Base-by-base conservation (phyloP, 78 protist species). In the Tieghemostelium lacteum region DNA sequence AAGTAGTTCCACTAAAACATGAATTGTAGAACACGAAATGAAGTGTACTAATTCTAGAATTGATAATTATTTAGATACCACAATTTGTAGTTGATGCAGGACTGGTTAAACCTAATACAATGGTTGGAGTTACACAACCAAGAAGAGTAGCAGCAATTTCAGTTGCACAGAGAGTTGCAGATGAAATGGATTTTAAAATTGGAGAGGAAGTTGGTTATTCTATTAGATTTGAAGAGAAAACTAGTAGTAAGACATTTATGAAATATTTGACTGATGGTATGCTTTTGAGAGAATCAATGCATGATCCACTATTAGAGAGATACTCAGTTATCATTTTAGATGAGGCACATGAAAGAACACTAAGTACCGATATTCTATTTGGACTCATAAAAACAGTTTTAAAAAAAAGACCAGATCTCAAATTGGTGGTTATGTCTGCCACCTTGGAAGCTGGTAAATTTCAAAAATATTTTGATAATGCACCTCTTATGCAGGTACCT, bases 301-400 rank as follows among this genome's bases (percentile, higher is more conserved):
- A 42, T 3, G 99, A 98, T 74, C 99, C 99, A 17, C 39, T 65
- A 36, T 96, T 98, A 52, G 52, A 55, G 36, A 61, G 94, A 28
- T 98, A 97, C 85, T 70, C 75, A 37, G 85, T 49, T 29, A 86
- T 99, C n/a, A 89, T 99, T 3, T 88, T 99, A 31, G 99, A 99
- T 88, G 99, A 99, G 83, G 99, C 99, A 7, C 99, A 99, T 95
- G 99, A 99, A 93, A 85, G 99, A 26, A 99, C 99, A 3, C 88
- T 99, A 7, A n/a, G 97, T 19, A 99, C 99, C 0, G 99, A 99
- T 89, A 87, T 99, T 12, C 86, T 99, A 22, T 95, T 99, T 74
- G 99, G 99, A 2, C 87, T 98, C 36, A 36, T 98, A 63, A 98
- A 97, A 85, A 96, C 92, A 64, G 55, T 88, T 10, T 3, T 93